A percentile compares a stretch with the other conserved stretches of the same genome.
These are phyloP conservation scores for Blastocladiella emersonii DNA, from an alignment of 371 early-diverging fungal species.

Conservation along the genomic window DNA sequence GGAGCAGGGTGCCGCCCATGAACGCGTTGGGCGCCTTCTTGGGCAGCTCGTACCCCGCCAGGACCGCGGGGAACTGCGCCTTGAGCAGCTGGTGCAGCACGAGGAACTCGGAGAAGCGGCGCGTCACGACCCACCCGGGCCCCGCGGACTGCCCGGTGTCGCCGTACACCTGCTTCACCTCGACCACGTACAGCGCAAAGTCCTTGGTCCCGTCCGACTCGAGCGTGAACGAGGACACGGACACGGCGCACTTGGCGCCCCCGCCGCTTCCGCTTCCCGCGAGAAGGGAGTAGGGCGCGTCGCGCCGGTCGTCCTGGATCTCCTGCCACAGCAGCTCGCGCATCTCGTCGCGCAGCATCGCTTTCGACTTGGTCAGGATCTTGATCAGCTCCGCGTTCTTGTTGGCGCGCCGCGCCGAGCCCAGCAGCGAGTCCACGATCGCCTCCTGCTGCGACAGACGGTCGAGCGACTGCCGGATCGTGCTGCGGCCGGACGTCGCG, in stretches of 20 bases:
- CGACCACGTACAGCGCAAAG: conserved; percentile 59
- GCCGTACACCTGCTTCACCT: conserved; percentile 57
- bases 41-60: conserved; percentile 56
- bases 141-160: conserved; percentile 26
- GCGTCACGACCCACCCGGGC: conserved; percentile 62
- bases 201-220: conserved; percentile 41
- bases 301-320: conserved; percentile 37
- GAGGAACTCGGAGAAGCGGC: conserved; percentile 69
- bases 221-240: conserved; percentile 40
- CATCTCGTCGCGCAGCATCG: conserved; percentile 39
- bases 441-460: conserved; percentile 47
- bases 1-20: conserved; percentile 9
- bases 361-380: conserved; percentile 43
- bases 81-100: conserved; percentile 54
- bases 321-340: conserved; percentile 49
- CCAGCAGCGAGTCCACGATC: conserved; percentile 46
- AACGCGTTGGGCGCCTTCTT: conserved; percentile 43
- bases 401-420: conserved; percentile 30
- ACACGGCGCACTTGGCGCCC: conserved; percentile 41
- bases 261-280: no score
- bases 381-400: conserved; percentile 35
- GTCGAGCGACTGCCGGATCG: conserved; percentile 20
- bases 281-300: no score
- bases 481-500: neutral
- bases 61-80: conserved; percentile 31